Evolutionary conservation across 805 yeast genomes (phyloP).

Genomic region (Isabelozyma heimii): DNA sequence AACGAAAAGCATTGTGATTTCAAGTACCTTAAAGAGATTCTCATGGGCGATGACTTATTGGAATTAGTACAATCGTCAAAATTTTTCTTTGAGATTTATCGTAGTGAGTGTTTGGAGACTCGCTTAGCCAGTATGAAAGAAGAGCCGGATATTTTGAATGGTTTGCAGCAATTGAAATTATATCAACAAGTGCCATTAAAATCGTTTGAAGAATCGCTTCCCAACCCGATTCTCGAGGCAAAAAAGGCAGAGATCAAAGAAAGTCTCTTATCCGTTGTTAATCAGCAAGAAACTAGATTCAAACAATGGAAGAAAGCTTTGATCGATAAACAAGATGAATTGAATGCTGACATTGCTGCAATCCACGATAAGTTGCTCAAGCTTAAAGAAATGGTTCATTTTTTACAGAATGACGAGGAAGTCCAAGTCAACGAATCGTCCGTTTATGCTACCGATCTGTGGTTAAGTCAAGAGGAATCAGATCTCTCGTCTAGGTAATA

Average conservation of each 20-base stretch:
- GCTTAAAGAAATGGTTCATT: slow-evolving; percentile 28
- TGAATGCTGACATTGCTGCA: slow-evolving; percentile 53
- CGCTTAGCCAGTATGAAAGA: slow-evolving; percentile 28
- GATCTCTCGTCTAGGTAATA: background rate
- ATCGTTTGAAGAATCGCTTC: slow-evolving; percentile 34
- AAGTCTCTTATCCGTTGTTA: slow-evolving; percentile 42
- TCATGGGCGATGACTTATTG: slow-evolving; percentile 69
- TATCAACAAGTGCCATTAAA: slow-evolving; percentile 35
- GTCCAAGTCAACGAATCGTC: background rate
- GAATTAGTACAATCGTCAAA: slow-evolving; percentile 79
- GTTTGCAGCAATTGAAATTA: slow-evolving; percentile 34
- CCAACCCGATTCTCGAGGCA: slow-evolving; percentile 47
- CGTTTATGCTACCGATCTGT: background rate
- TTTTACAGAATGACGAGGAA: slow-evolving; percentile 1
- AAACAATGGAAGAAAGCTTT: slow-evolving; percentile 61
- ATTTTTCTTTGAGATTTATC: slow-evolving; percentile 68
- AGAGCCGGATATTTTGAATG: slow-evolving; percentile 24
- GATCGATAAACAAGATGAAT: slow-evolving; percentile 50
- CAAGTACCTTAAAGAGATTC: slow-evolving; percentile 54
- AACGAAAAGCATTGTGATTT: slow-evolving; percentile 79
- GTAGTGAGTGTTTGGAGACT: slow-evolving; percentile 54
- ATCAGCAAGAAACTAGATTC: slow-evolving; percentile 53
- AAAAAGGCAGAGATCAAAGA: slow-evolving; percentile 42
- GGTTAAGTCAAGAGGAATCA: background rate
- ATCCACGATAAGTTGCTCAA: slow-evolving; percentile 33